These are phyloP conservation scores for Apophysomyces variabilis DNA, from an alignment of 371 early-diverging fungal genomes.

Conservation along the genomic window DNA sequence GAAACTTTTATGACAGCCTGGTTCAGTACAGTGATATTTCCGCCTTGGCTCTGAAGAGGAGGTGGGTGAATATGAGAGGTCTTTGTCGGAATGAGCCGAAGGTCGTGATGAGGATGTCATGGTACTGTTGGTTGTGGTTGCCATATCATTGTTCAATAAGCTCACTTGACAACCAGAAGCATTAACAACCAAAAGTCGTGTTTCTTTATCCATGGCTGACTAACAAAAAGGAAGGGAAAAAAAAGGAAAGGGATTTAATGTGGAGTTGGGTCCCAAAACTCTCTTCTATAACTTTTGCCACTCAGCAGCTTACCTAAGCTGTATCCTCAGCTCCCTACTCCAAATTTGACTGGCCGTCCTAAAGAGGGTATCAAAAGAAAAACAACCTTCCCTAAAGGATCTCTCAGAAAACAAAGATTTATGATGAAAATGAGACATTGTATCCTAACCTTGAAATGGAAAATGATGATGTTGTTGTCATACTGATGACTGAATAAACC, in stretches of 20 bases:
- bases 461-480: no score
- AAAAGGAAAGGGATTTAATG: no score
- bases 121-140: no score
- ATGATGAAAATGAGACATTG: no score
- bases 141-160: conserved; percentile 30
- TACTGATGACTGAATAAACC: no score
- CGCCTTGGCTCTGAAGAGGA: conserved; percentile 39
- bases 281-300: not conserved
- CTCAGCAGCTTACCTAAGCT: conserved; percentile 9
- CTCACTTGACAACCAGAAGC: conserved; percentile 49
- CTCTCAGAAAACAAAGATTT: no score
- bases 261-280: not conserved
- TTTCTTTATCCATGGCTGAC: not conserved
- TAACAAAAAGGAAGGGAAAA: not conserved
- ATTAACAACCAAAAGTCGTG: conserved; percentile 35
- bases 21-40: conserved; percentile 59
- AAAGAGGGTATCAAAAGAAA: no score
- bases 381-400: no score
- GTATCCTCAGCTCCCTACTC: no score
- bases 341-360: no score
- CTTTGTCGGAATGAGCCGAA: conserved; percentile 15
- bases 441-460: no score
- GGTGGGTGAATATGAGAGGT: conserved; percentile 15
- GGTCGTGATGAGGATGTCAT: not conserved
- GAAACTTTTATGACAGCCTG: conserved; percentile 64